Conservation (phyloP, 768 basidiomycete genomes). For the Imleria badia region DNA sequence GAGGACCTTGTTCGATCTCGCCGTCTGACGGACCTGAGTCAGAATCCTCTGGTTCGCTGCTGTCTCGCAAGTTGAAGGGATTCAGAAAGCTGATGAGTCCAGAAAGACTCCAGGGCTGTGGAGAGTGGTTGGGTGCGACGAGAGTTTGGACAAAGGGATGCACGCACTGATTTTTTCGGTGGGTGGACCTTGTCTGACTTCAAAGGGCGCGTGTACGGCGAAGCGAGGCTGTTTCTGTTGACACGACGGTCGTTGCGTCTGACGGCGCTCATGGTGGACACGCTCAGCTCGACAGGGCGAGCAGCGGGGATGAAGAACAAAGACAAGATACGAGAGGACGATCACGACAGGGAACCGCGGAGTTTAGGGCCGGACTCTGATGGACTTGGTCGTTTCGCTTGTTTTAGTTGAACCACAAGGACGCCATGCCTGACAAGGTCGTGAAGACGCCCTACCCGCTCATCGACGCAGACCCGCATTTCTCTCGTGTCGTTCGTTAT, state of each 20-base stretch:
- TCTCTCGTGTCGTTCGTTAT: conserved; percentile 82
- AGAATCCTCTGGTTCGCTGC: conserved; percentile 21
- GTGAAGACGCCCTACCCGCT: conserved; percentile 76
- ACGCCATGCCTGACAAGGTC: conserved; percentile 44
- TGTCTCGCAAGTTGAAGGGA: conserved; percentile 40
- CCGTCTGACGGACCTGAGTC: conserved; percentile 24
- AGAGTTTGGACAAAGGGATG: not conserved
- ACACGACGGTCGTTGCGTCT: conserved; percentile 45
- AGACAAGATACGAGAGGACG: conserved; percentile 25
- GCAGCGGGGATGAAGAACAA: conserved; percentile 9
- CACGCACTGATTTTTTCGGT: conserved; percentile 50
- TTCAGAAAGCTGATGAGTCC: conserved; percentile 52
- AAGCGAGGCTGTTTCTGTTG: conserved; percentile 39
- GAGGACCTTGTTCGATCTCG: conserved; percentile 30
- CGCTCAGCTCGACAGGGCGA: conserved; percentile 2
- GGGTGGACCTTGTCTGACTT: conserved; percentile 22
- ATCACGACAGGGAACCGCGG: conserved; percentile 16
- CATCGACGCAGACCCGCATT: conserved; percentile 93
- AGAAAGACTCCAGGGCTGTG: conserved; percentile 51
- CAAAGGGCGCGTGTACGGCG: conserved; percentile 54
- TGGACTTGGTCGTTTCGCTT: conserved; percentile 10
- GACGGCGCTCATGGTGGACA: conserved; percentile 53
- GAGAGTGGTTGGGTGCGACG: conserved; percentile 12
- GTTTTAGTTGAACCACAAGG: not conserved
- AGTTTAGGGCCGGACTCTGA: conserved; percentile 33